phyloP scores from a whole-genome alignment of 768 basidiomycete genomes.

The Coprinopsis cinerea region DNA sequence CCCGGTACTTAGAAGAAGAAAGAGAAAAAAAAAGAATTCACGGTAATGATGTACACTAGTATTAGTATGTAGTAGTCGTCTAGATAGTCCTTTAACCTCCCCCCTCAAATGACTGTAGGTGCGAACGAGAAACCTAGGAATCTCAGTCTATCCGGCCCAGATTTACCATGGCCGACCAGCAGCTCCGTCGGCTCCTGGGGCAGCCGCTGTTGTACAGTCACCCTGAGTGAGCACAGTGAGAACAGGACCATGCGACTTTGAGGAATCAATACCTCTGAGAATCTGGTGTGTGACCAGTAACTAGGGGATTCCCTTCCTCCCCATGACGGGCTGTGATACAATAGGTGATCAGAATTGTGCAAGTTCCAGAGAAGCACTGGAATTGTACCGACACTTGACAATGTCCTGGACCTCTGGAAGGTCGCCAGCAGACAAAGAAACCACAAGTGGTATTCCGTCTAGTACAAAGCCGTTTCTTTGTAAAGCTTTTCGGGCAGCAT shows the following conservation, averaged over 20 bases:
- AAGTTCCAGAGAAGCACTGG: background rate
- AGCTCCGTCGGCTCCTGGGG: background rate
- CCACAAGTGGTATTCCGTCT: slow-evolving; percentile 33
- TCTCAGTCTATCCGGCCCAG: background rate
- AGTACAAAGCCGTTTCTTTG: slow-evolving; percentile 30
- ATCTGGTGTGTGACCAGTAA: background rate
- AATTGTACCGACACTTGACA: slow-evolving; percentile 18
- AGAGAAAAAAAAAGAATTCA: too few relatives aligned
- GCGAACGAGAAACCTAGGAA: slow-evolving; percentile 4
- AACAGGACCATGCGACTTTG: background rate
- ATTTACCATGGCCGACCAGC: background rate
- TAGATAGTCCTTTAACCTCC: slow-evolving; percentile 5
- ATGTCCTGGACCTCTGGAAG: slow-evolving; percentile 36
- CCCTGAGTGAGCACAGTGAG: background rate
- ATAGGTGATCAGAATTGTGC: background rate
- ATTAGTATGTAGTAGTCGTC: background rate
- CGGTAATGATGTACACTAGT: background rate
- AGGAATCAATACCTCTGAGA: background rate
- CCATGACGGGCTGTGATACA: too few relatives aligned
- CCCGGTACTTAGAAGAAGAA: too few relatives aligned
- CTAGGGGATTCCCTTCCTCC: too few relatives aligned
- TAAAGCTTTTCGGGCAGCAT: slow-evolving; percentile 37
- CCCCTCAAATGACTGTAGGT: slow-evolving; percentile 2
- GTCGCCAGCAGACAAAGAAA: slow-evolving; percentile 29
- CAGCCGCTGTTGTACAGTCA: background rate